These are phyloP conservation scores for Fusarium sp. DNA, from an alignment of 2,329 filamentous ascomycete species.

Conservation along the genomic window DNA sequence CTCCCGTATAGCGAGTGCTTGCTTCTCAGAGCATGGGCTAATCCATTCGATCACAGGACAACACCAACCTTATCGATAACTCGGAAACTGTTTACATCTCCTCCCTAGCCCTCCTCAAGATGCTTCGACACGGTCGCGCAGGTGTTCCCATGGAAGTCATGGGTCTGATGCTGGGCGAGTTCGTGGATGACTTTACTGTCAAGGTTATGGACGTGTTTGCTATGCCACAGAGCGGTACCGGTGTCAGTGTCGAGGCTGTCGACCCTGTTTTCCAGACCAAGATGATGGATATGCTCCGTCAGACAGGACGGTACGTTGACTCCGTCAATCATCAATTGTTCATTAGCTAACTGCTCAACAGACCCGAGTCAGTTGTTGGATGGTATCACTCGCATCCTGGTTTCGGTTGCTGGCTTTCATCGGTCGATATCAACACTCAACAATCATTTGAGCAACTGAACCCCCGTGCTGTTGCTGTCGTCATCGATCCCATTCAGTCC, in stretches of 20 bases:
- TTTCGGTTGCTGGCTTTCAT: constrained; percentile 99
- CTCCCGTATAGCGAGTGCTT: constrained; percentile 7
- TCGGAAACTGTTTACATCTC: constrained; percentile 99
- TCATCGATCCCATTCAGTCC: constrained; percentile 98
- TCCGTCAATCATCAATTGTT: background rate
- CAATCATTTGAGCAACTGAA: constrained; percentile 99
- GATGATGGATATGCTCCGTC: constrained; percentile 99
- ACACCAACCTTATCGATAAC: constrained; percentile 93
- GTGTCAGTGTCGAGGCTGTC: constrained; percentile 97
- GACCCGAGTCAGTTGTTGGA: constrained; percentile 95
- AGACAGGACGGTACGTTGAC: constrained; percentile 85
- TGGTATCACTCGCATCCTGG: constrained; percentile 99
- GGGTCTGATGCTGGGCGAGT: constrained; percentile 98
- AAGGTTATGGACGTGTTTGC: constrained; percentile 98
- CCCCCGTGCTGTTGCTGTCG: constrained; percentile 94
- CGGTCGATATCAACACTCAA: constrained; percentile 99
- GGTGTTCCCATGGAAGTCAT: constrained; percentile 99
- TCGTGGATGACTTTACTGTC: constrained; percentile 98
- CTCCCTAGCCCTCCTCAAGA: constrained; percentile 95
- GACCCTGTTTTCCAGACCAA: constrained; percentile 99
- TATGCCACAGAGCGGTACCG: constrained; percentile 98
- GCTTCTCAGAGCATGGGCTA: constrained; percentile 2
- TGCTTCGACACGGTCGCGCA: constrained; percentile 96
- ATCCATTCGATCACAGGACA: constrained; percentile 71
- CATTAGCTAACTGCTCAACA: constrained; percentile 53